Evolutionary conservation across 2,329 filamentous ascomycete genomes (phyloP), one percentile per base, ranked within the genome.

Genomic region (Hymenoscyphus occultus): DNA sequence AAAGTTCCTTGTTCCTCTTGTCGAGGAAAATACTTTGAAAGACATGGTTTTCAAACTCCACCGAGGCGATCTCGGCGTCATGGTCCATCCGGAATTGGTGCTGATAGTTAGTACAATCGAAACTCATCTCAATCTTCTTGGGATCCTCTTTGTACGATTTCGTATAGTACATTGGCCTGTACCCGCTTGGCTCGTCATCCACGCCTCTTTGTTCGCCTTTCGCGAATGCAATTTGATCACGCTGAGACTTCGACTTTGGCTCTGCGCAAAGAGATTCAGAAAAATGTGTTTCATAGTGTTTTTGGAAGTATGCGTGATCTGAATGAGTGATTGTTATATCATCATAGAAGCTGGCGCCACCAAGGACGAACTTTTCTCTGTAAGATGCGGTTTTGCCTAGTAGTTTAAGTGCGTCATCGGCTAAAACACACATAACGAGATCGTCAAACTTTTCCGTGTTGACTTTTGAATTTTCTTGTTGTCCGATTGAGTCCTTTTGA

Each of bases 81-180:
- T 77, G 62, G 16, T 67, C 66, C 51, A 62, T 68, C 1, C 86
- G 85, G 68, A 92, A 89, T 73, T 92, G 89, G 56, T 87, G 82
- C 74, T 92, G 89, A 76, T 92, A 91, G 74, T 91, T 90, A 45
- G 86, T 89, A 77, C 87, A 90, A 75, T 92, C 88, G 76, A 91
- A 92, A 64, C 84, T 88, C 86, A 89, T 89, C 74, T 89, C 86
- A 7, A 89, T 83, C 71, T 86, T 84, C 2, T 78, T 82, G 0
- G 80, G 79, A 69, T 88, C 82, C 14, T 81, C 66, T 0, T 79
- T 76, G 73, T 89, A 89, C 61, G 81, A 83, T 63, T 87, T 84
- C 69, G 86, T 89, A 72, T 84, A 83, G 77, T 89, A 89, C 86
- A 89, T 89, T 61, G 86, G 86, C 60, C 81, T 80, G 78, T 86